A percentile compares a stretch with the other conserved stretches of the same genome.
Evolutionary conservation across 306 rosid species (phyloP).

Genomic region (Sesbania bispinosa): DNA sequence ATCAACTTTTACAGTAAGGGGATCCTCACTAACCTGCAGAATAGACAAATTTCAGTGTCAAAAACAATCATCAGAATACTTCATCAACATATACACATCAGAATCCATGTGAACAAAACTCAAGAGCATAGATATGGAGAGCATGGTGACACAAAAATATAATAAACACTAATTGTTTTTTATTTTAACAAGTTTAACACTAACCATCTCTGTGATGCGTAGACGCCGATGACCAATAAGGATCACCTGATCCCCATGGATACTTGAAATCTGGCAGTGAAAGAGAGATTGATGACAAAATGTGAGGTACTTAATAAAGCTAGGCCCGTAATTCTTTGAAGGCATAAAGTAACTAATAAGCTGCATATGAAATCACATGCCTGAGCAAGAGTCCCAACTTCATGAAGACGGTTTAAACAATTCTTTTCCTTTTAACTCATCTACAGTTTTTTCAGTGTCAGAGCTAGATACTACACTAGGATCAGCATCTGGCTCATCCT

Average conservation of each 20-base stretch:
- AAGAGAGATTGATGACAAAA: neutral
- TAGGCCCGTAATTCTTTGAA: neutral
- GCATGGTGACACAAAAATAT: slow-evolving; percentile 3
- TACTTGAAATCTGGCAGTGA: slow-evolving; percentile 80
- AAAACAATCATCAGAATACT: slow-evolving; percentile 2
- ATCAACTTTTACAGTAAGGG: slow-evolving; percentile 97
- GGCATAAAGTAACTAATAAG: slow-evolving; percentile 16
- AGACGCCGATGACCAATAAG: slow-evolving; percentile 97
- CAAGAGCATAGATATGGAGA: neutral
- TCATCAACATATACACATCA: slow-evolving; percentile 10
- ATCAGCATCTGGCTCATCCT: slow-evolving; percentile 88
- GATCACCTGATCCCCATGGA: slow-evolving; percentile 87
- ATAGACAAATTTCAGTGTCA: slow-evolving; percentile 8
- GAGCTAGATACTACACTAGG: slow-evolving; percentile 64
- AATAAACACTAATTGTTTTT: neutral
- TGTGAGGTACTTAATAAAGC: neutral
- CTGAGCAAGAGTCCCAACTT: slow-evolving; percentile 99
- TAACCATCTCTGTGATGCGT: slow-evolving; percentile 90
- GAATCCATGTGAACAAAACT: slow-evolving; percentile 15
- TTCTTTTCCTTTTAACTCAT: slow-evolving; percentile 82
- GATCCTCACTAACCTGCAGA: slow-evolving; percentile 83
- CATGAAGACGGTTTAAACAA: slow-evolving; percentile 85
- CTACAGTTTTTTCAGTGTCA: slow-evolving; percentile 65
- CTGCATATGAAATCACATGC: slow-evolving; percentile 36
- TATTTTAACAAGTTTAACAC: slow-evolving; percentile 32